Percentiles rank a stretch among this genome's conserved stretches.
These are phyloP conservation scores for Metschnikowia drakensbergensis DNA, from an alignment of 805 yeast genomes.

Conservation along the genomic window DNA sequence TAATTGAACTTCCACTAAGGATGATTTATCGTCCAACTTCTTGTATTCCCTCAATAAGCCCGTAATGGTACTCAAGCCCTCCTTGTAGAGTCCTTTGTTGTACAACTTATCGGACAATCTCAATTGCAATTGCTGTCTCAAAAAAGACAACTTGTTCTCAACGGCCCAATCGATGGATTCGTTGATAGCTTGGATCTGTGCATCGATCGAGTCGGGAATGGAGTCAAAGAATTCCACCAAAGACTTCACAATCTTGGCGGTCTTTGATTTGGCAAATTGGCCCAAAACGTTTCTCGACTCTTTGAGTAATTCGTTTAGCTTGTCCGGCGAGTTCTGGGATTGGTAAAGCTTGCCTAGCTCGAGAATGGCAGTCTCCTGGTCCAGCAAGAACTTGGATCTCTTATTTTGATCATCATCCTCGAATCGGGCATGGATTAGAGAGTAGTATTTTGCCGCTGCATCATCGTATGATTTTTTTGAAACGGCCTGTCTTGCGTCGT, in stretches of 20 bases:
- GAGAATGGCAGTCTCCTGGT: slow-evolving; percentile 62
- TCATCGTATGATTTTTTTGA: slow-evolving; percentile 43
- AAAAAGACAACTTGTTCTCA: slow-evolving; percentile 75
- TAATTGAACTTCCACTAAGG: slow-evolving; percentile 91
- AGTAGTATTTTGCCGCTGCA: slow-evolving; percentile 61
- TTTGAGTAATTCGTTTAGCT: slow-evolving; percentile 59
- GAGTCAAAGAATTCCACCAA: slow-evolving; percentile 74
- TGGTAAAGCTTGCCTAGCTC: slow-evolving; percentile 76
- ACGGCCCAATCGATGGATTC: slow-evolving; percentile 87
- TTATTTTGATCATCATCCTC: slow-evolving; percentile 22
- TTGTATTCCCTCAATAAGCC: slow-evolving; percentile 79
- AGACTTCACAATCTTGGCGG: slow-evolving; percentile 82
- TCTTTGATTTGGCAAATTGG: slow-evolving; percentile 85
- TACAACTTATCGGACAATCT: slow-evolving; percentile 75
- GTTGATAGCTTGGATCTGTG: slow-evolving; percentile 68
- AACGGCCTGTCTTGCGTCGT: slow-evolving; percentile 60
- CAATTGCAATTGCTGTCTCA: slow-evolving; percentile 84
- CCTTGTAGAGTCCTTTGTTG: slow-evolving; percentile 59
- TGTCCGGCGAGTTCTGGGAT: slow-evolving; percentile 41
- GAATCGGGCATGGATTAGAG: slow-evolving; percentile 35
- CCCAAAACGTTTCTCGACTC: slow-evolving; percentile 69
- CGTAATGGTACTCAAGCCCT: slow-evolving; percentile 68
- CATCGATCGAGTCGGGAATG: slow-evolving; percentile 58
- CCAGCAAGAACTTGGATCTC: slow-evolving; percentile 28
- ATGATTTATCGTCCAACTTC: slow-evolving; percentile 90